phyloP scores from a whole-genome alignment of 208 protist species.

The Herpetomonas samuelpessoai region DNA sequence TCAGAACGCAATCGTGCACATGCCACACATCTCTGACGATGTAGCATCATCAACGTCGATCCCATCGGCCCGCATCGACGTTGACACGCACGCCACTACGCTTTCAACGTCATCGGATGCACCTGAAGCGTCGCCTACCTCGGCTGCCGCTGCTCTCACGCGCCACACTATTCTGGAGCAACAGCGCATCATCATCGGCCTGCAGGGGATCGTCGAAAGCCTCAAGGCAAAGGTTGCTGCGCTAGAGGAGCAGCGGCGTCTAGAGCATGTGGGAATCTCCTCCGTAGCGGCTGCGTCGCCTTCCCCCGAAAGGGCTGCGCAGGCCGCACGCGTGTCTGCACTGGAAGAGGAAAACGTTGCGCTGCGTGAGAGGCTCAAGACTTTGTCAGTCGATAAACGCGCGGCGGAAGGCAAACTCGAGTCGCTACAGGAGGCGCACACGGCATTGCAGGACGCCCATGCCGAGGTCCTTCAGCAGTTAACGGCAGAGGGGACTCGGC shows the following conservation, averaged over 20 bases:
- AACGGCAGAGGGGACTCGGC: not conserved
- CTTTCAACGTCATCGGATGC: no score
- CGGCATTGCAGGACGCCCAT: not conserved
- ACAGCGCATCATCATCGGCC: conserved; percentile 58
- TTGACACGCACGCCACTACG: no score
- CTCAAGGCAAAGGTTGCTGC: conserved; percentile 41
- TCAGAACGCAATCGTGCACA: no score
- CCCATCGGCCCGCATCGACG: no score
- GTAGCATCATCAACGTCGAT: no score
- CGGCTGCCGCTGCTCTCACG: conserved; percentile 24
- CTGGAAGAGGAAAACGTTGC: conserved; percentile 10
- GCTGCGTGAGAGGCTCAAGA: not conserved
- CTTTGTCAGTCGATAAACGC: no score
- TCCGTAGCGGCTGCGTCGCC: not conserved
- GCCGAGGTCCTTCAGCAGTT: conserved; percentile 8
- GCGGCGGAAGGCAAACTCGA: no score
- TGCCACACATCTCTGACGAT: no score
- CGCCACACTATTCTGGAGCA: conserved; percentile 71
- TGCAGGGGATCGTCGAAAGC: conserved; percentile 48
- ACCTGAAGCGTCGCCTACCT: not conserved
- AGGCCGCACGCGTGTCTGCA: conserved; percentile 3
- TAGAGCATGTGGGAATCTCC: not conserved
- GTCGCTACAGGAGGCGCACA: no score
- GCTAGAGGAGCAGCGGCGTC: conserved; percentile 14
- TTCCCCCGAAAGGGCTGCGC: conserved; percentile 10